phyloP scores from a whole-genome alignment of 1,284 basidiomycete species.

The Erythrobasidium hasegawianum region DNA sequence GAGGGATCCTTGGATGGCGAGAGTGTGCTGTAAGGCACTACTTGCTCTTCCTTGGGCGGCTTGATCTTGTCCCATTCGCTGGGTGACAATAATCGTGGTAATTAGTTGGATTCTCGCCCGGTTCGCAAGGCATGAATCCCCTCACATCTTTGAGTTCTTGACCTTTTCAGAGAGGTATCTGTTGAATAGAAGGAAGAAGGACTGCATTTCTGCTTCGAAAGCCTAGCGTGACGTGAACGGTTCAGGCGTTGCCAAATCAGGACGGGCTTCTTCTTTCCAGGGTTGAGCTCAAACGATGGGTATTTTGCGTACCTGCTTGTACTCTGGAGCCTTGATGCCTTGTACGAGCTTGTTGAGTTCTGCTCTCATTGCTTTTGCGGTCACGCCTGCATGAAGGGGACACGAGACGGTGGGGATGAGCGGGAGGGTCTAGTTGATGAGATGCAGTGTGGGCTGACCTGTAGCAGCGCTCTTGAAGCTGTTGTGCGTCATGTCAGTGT shows the following conservation, averaged over 20 bases:
- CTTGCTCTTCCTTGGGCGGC: constrained; percentile 87
- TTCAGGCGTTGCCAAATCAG: background rate
- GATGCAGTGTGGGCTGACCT: constrained; percentile 5
- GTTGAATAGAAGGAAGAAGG: constrained; percentile 98
- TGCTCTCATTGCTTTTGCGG: constrained; percentile 97
- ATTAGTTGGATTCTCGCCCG: constrained; percentile 12
- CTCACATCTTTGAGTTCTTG: constrained; percentile 88
- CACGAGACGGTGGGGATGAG: background rate
- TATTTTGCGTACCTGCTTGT: constrained; percentile 76
- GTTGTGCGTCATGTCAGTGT: too few relatives aligned
- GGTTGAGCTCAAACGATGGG: background rate
- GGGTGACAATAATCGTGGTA: constrained; percentile 35
- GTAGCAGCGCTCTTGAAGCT: constrained; percentile 22
- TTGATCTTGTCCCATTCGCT: constrained; percentile 98
- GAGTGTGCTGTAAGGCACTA: constrained; percentile 80
- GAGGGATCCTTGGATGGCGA: constrained; percentile 60
- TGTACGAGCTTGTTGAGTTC: constrained; percentile 89
- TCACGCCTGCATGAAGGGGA: constrained; percentile 71
- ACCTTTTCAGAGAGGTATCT: constrained; percentile 94
- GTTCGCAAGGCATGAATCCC: constrained; percentile 38
- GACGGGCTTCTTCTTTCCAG: too few relatives aligned
- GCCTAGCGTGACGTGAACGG: constrained; percentile 57
- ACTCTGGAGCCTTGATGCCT: constrained; percentile 69
- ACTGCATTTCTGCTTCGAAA: constrained; percentile 97
- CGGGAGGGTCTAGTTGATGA: background rate